Evolutionary conservation across 179 eudicot species (phyloP).

Genomic region (Actinidia arguta): DNA sequence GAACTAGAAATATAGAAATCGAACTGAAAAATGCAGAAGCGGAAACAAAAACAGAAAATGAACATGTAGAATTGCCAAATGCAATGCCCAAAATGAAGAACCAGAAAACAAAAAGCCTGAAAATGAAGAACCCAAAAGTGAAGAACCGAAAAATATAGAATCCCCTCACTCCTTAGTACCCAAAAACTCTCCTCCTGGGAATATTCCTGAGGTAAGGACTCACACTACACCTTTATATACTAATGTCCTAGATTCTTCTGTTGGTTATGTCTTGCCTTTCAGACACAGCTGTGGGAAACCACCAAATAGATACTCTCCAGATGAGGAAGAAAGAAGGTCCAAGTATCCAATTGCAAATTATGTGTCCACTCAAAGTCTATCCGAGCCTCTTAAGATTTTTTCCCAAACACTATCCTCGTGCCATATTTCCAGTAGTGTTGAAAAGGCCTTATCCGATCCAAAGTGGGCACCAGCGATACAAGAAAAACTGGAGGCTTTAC

Average conservation of each 20-base stretch:
- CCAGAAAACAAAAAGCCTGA: neutral
- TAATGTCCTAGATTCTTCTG: neutral
- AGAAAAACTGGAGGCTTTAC: neutral
- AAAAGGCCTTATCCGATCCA: neutral
- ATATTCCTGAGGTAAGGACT: constrained; percentile 20
- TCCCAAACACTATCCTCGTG: neutral
- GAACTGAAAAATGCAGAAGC: too few relatives aligned
- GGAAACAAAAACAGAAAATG: too few relatives aligned
- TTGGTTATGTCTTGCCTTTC: constrained; percentile 9
- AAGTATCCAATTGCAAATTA: constrained; percentile 22
- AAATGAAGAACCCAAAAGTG: neutral
- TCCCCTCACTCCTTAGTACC: constrained; percentile 8
- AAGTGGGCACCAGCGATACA: neutral
- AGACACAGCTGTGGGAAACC: constrained; percentile 10
- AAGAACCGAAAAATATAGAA: neutral
- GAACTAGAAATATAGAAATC: neutral
- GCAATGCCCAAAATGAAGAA: neutral
- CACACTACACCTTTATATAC: neutral
- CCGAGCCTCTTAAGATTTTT: neutral
- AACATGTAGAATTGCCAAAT: too few relatives aligned
- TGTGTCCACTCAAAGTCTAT: neutral
- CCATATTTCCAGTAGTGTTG: neutral
- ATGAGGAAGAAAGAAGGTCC: neutral
- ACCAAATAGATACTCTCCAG: neutral
- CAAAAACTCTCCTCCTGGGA: constrained; percentile 4